Base-by-base conservation (phyloP, 495 filamentous ascomycete genomes). In the Aspergillus sclerotiicarbonarius region DNA sequence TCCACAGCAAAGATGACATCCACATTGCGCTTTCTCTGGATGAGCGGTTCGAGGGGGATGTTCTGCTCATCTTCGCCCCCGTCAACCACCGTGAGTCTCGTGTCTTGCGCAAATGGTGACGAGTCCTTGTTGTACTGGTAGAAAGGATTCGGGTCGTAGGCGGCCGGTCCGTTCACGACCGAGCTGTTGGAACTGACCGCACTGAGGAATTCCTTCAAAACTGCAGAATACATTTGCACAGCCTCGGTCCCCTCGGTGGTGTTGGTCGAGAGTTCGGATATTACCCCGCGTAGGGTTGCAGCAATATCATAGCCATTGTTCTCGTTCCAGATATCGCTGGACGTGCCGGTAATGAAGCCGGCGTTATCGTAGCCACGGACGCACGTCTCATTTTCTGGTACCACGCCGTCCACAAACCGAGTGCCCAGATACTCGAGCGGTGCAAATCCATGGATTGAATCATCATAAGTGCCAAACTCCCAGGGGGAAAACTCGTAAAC, bases 1-100 rank as follows among this genome's bases (percentile, higher is more conserved):
- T 95, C 91, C 63, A 92, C 76, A 29, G 90, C 90, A 67, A 94
- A 93, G 67, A 94, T 90, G 37, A 93, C 87, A 67, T 94, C 91
- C 39, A 95, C 83, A 48, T 75, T 58, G 41, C 90, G 87, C 9
- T 63, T 8, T 0, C 86, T 87, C 59, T 92, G 88, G 65, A 93
- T 86, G 8, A 90, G 77, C 0, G 90, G 90, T 60, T 89, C 76
- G 6, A 93, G 77, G 0, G 91, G 90, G 51, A 94, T 84, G 71
- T 95, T 94, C 65, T 95, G 88, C 20, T 82, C 61, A 62, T 91
- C 88, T 68, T 87, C 77, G 45, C 90, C 90, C 18, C 90, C 90
- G 67, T 95, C 90, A 7, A 90, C 87, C 19, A 96, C 82, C n/a
- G 83, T 87, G n/a, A 96, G 82, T 54, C 81, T 69, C 39, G 62